Percentiles rank a stretch among this genome's conserved stretches.
These are phyloP conservation scores for Nigrospora osmanthi DNA, from an alignment of 2,329 filamentous ascomycete species.

Conservation along the genomic window DNA sequence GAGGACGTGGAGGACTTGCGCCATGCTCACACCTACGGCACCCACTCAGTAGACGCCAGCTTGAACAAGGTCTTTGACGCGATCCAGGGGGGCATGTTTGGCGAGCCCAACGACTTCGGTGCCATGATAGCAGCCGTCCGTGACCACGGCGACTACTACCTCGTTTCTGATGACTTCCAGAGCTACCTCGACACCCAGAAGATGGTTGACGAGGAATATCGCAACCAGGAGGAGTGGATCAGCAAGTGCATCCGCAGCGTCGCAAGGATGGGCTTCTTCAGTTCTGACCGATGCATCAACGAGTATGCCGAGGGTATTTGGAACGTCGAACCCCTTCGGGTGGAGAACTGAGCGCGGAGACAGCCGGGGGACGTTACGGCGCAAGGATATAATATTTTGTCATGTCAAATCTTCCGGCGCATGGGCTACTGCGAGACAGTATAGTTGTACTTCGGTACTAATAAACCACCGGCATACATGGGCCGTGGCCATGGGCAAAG, in stretches of 20 bases:
- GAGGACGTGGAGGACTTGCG: conserved; percentile 96
- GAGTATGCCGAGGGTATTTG: conserved; percentile 97
- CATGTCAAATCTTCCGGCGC: too few relatives aligned
- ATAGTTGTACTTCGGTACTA: too few relatives aligned
- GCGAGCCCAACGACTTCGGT: conserved; percentile 69
- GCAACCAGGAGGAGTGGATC: conserved; percentile 87
- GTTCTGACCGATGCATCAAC: conserved; percentile 87
- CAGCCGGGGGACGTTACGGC: too few relatives aligned
- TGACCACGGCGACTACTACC: conserved; percentile 94
- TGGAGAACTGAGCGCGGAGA: conserved; percentile 20
- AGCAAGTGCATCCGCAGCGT: conserved; percentile 86
- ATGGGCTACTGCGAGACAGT: too few relatives aligned
- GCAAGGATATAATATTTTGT: too few relatives aligned
- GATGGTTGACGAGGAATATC: conserved; percentile 86
- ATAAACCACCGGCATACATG: too few relatives aligned
- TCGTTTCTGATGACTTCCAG: conserved; percentile 95
- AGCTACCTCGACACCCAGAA: conserved; percentile 88
- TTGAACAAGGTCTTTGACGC: conserved; percentile 75
- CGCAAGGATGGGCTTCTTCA: conserved; percentile 95
- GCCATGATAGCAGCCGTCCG: conserved; percentile 78
- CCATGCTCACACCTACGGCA: conserved; percentile 78
- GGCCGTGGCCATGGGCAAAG: too few relatives aligned
- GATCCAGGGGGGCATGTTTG: conserved; percentile 76
- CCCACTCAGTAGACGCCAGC: conserved; percentile 68
- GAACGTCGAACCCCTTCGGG: conserved; percentile 79